Evolutionary conservation across 352 stramenopile genomes (phyloP).

Genomic region (Lagenidium sp.): DNA sequence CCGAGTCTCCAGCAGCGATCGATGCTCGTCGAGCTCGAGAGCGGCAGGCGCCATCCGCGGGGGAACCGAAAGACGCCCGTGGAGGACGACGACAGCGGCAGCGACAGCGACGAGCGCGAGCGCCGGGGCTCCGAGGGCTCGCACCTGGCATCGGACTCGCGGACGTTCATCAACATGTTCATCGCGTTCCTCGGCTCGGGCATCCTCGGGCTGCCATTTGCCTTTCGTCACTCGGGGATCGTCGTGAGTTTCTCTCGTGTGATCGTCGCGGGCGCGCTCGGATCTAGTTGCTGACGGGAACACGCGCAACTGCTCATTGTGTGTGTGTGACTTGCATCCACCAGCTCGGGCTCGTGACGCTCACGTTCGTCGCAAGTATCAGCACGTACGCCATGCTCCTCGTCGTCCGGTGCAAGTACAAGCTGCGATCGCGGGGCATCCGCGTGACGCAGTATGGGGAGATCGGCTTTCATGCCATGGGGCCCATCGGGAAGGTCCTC

Average conservation of each 20-base stretch:
- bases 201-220: constrained; percentile 85
- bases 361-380: constrained; percentile 35
- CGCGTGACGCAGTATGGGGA: constrained; percentile 73
- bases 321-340: constrained; percentile 1
- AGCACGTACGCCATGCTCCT: constrained; percentile 71
- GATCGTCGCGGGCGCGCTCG: not conserved
- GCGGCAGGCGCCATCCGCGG: not conserved
- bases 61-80: constrained; percentile 6
- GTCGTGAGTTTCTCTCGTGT: constrained; percentile 27
- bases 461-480: constrained; percentile 76
- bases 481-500: constrained; percentile 43
- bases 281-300: not conserved
- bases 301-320: not conserved
- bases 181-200: constrained; percentile 91
- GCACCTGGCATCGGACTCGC: constrained; percentile 45
- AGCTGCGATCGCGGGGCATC: constrained; percentile 39
- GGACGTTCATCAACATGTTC: constrained; percentile 70
- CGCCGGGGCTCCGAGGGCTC: not conserved
- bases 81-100: constrained; percentile 7
- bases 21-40: constrained; percentile 3
- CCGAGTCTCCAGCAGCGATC: no score
- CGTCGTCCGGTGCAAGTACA: constrained; percentile 77
- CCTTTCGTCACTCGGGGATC: constrained; percentile 84
- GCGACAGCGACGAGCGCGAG: constrained; percentile 10
- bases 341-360: constrained; percentile 47